These are phyloP conservation scores for Scheffersomyces ergatensis DNA, from an alignment of 805 yeast species.

Conservation along the genomic window DNA sequence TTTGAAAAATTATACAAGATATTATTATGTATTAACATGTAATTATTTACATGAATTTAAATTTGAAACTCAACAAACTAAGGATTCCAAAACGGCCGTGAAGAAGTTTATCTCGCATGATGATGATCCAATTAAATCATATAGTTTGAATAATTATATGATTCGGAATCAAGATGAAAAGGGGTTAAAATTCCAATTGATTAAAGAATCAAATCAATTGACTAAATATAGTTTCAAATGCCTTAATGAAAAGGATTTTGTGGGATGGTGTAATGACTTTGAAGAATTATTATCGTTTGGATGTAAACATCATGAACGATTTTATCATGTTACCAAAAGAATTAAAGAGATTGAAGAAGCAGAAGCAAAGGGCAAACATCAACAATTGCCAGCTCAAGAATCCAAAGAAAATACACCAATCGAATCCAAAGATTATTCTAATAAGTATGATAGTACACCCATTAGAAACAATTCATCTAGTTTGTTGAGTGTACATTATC, in stretches of 20 bases:
- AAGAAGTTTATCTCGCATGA: conserved; percentile 41
- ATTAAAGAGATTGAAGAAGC: conserved; percentile 19
- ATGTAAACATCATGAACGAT: conserved; percentile 46
- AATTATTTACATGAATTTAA: conserved; percentile 43
- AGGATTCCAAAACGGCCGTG: conserved; percentile 21
- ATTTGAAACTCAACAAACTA: conserved; percentile 20
- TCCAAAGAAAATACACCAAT: background rate
- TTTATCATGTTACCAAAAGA: conserved; percentile 44
- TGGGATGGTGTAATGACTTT: conserved; percentile 56
- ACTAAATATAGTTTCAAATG: conserved; percentile 44
- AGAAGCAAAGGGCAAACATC: too few species aligned
- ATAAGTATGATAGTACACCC: background rate
- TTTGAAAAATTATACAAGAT: conserved; percentile 36
- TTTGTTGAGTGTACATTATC: too few species aligned
- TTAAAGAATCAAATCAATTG: conserved; percentile 21
- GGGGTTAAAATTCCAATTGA: conserved; percentile 31
- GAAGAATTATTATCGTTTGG: conserved; percentile 49
- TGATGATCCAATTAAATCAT: conserved; percentile 38
- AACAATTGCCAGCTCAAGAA: background rate
- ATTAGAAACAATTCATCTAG: too few species aligned
- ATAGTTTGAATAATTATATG: conserved; percentile 37
- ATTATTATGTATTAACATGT: conserved; percentile 39
- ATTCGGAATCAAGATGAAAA: conserved; percentile 31
- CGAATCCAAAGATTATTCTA: background rate
- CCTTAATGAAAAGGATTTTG: conserved; percentile 40